Evolutionary conservation across 495 filamentous ascomycete species (phyloP).

Genomic region (Aspergillus indologenus): DNA sequence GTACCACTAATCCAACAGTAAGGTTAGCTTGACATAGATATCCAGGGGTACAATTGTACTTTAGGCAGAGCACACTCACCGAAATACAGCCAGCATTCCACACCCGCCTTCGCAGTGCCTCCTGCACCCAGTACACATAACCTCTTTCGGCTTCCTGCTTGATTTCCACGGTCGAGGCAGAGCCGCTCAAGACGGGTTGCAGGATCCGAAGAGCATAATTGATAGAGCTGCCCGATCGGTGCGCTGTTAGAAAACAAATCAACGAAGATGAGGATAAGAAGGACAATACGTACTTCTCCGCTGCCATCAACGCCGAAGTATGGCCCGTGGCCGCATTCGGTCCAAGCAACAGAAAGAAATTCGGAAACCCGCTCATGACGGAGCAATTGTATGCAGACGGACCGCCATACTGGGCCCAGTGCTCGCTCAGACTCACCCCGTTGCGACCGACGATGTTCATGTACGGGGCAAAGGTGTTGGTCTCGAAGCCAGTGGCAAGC

Average conservation of each 20-base stretch:
- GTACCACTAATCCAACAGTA: constrained; percentile 22
- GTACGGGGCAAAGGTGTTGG: constrained; percentile 36
- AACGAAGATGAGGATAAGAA: background rate
- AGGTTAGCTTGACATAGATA: background rate
- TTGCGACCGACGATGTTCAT: constrained; percentile 38
- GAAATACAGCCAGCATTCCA: constrained; percentile 45
- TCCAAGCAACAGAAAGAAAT: constrained; percentile 57
- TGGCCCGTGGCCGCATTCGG: constrained; percentile 59
- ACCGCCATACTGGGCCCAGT: constrained; percentile 45
- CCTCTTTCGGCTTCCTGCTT: constrained; percentile 43
- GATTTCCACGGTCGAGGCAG: constrained; percentile 37
- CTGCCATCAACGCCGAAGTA: constrained; percentile 49
- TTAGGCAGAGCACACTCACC: constrained; percentile 15
- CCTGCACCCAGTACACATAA: constrained; percentile 41
- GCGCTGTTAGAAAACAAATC: constrained; percentile 4
- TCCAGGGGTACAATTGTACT: constrained; percentile 11
- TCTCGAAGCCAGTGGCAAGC: constrained; percentile 50
- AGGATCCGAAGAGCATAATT: constrained; percentile 50
- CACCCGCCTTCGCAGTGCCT: constrained; percentile 36
- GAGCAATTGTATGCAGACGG: constrained; percentile 53
- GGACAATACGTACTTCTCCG: constrained; percentile 39
- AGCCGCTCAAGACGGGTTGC: constrained; percentile 46
- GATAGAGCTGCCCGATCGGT: constrained; percentile 17
- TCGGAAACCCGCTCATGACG: constrained; percentile 54
- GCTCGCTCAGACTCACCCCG: constrained; percentile 38